Percentiles rank a stretch among this genome's conserved stretches.
Evolutionary conservation across 306 rosid species (phyloP).

Genomic region (Medicago truncatula): DNA sequence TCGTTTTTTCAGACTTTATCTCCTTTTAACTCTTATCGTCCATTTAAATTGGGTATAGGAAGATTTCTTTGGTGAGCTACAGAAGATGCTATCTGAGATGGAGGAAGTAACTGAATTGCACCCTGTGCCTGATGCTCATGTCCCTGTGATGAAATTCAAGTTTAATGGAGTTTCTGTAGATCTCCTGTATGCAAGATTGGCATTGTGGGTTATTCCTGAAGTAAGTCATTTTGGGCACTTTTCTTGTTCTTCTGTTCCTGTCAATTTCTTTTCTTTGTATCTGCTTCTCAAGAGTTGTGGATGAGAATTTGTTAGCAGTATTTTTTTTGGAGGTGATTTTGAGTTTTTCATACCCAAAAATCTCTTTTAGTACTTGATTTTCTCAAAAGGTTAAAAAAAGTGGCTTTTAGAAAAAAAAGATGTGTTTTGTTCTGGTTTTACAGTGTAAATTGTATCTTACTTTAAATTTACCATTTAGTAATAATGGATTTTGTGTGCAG

Average conservation of each 20-base stretch:
- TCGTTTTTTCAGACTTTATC: slow-evolving; percentile 10
- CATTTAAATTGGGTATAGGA: slow-evolving; percentile 61
- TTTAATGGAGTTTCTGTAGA: slow-evolving; percentile 86
- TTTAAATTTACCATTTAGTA: slow-evolving; percentile 36
- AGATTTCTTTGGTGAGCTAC: slow-evolving; percentile 92
- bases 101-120: slow-evolving; percentile 89
- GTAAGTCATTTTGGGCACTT: slow-evolving; percentile 56
- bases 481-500: slow-evolving; percentile 52
- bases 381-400: no score
- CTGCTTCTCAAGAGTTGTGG: slow-evolving; percentile 15
- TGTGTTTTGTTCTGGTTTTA: slow-evolving; percentile 8
- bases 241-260: slow-evolving; percentile 8
- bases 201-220: slow-evolving; percentile 94
- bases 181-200: slow-evolving; percentile 89
- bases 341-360: neutral
- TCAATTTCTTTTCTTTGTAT: neutral
- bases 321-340: slow-evolving; percentile 1
- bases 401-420: no score
- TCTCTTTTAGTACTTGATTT: neutral
- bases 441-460: slow-evolving; percentile 16
- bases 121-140: slow-evolving; percentile 97
- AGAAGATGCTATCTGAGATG: slow-evolving; percentile 81
- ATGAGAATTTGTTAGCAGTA: slow-evolving; percentile 11
- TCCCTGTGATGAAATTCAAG: slow-evolving; percentile 84
- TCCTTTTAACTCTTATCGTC: slow-evolving; percentile 35